A percentile compares a stretch with the other conserved stretches of the same genome.
Evolutionary conservation across 2,329 filamentous ascomycete genomes (phyloP).

Genomic region (Talaromyces pinophilus): DNA sequence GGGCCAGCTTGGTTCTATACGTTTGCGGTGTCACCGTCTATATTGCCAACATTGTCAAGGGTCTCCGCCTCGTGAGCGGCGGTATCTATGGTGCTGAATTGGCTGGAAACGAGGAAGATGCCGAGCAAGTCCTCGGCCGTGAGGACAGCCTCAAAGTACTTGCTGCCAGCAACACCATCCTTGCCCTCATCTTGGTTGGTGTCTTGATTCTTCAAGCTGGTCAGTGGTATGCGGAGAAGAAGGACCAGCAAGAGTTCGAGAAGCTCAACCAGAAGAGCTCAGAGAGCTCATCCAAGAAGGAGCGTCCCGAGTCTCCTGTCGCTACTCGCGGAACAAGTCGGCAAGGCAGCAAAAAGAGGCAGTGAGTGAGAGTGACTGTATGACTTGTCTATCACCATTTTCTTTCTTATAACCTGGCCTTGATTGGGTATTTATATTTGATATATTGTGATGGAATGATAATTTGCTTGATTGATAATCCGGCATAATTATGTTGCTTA

Average conservation of each 20-base stretch:
- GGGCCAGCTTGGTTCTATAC: conserved; percentile 70
- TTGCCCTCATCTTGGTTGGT: conserved; percentile 87
- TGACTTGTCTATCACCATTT: too few species aligned
- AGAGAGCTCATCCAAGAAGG: conserved; percentile 41
- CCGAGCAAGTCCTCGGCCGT: conserved; percentile 70
- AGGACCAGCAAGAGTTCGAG: conserved; percentile 78
- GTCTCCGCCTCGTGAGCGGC: conserved; percentile 76
- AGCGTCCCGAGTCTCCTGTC: conserved; percentile 18
- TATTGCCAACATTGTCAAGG: conserved; percentile 94
- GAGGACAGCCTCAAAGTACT: conserved; percentile 91
- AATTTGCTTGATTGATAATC: too few species aligned
- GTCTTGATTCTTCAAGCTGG: conserved; percentile 92
- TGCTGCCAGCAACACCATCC: conserved; percentile 91
- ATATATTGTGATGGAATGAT: too few species aligned
- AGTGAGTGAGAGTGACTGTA: too few species aligned
- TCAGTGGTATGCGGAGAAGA: conserved; percentile 97
- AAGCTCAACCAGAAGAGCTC: conserved; percentile 60
- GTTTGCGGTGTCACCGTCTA: conserved; percentile 90
- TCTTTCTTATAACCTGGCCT: too few species aligned
- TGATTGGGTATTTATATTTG: too few species aligned
- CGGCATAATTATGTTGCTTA: too few species aligned
- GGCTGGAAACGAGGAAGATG: conserved; percentile 48
- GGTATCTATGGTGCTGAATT: conserved; percentile 63
- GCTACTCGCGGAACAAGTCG: conserved; percentile 27
- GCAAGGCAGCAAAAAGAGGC: conserved; percentile 37